These are phyloP conservation scores for Podila horticola DNA, from an alignment of 192 early-diverging fungal species.

Conservation along the genomic window DNA sequence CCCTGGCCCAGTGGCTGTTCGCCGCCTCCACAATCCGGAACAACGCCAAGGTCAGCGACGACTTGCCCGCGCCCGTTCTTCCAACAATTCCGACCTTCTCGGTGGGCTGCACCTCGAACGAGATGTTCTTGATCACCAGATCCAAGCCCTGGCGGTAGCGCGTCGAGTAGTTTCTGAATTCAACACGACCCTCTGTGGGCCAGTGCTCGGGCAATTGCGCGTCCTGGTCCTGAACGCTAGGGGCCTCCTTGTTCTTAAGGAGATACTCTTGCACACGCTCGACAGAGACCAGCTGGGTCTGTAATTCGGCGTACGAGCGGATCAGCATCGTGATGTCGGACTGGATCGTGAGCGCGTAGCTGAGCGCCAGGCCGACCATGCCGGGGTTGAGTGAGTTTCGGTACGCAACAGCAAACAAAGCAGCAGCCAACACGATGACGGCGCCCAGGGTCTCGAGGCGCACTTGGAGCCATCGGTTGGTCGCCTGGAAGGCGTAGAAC, in stretches of 20 bases:
- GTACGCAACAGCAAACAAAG: constrained; percentile 65
- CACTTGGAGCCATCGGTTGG: constrained; percentile 74
- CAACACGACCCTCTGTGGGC: constrained; percentile 79
- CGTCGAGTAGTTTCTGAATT: constrained; percentile 80
- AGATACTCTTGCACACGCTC: constrained; percentile 86
- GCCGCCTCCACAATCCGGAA: constrained; percentile 61
- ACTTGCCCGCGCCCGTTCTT: constrained; percentile 60
- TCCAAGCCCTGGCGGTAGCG: constrained; percentile 87
- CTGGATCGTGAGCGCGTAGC: constrained; percentile 83
- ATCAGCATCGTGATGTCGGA: constrained; percentile 77
- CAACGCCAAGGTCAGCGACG: constrained; percentile 59
- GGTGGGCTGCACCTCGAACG: constrained; percentile 46
- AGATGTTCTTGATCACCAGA: constrained; percentile 79
- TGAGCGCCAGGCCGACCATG: constrained; percentile 83
- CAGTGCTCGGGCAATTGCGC: constrained; percentile 64
- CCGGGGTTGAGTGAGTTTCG: constrained; percentile 69
- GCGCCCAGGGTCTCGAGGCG: constrained; percentile 76
- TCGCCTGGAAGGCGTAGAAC: constrained; percentile 51
- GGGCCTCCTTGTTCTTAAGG: constrained; percentile 82
- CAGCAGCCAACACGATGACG: constrained; percentile 69
- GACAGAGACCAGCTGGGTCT: constrained; percentile 83
- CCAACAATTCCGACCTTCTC: constrained; percentile 84
- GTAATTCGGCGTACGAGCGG: constrained; percentile 73
- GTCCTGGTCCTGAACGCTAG: constrained; percentile 57
- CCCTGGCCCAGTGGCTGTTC: constrained; percentile 36